Evolutionary conservation across 805 yeast genomes (phyloP).

Genomic region (Ogataea henricii): DNA sequence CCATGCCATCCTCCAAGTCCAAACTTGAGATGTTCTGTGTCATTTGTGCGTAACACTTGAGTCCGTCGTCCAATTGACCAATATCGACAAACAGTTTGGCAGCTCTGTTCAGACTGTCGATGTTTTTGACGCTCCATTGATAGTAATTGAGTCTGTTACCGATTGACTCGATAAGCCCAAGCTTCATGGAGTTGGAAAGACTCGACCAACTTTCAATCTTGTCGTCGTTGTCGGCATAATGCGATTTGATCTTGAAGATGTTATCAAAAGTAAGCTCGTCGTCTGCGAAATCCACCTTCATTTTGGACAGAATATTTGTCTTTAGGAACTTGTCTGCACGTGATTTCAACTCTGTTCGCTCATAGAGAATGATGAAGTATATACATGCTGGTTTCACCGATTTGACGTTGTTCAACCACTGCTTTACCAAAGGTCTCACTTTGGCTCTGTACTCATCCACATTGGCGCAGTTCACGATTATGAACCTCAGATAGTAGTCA

Average conservation of each 20-base stretch:
- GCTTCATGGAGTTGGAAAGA: conserved; percentile 46
- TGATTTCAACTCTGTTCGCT: conserved; percentile 28
- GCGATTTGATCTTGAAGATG: conserved; percentile 43
- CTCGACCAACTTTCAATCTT: conserved; percentile 54
- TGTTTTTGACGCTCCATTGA: conserved; percentile 26
- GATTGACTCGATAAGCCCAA: conserved; percentile 55
- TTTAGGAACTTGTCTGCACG: conserved; percentile 31
- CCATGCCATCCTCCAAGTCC: conserved; percentile 21
- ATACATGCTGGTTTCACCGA: conserved; percentile 54
- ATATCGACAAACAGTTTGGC: conserved; percentile 46
- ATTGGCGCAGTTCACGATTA: conserved; percentile 66
- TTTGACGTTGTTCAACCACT: conserved; percentile 64
- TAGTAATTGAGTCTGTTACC: conserved; percentile 45
- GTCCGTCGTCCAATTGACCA: conserved; percentile 61
- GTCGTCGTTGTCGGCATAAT: conserved; percentile 38
- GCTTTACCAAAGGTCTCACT: conserved; percentile 77
- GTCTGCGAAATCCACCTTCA: conserved; percentile 34
- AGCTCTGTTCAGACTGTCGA: conserved; percentile 30
- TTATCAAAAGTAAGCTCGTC: conserved; percentile 33
- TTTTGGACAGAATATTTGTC: conserved; percentile 33
- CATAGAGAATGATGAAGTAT: conserved; percentile 55
- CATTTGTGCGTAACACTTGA: conserved; percentile 51
- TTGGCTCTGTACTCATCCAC: conserved; percentile 76
- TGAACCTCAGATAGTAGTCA: conserved; percentile 53
- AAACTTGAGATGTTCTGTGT: conserved; percentile 27